Evolutionary conservation across 768 basidiomycete species (phyloP).

Genomic region (Naganishia vaughanmartiniae): DNA sequence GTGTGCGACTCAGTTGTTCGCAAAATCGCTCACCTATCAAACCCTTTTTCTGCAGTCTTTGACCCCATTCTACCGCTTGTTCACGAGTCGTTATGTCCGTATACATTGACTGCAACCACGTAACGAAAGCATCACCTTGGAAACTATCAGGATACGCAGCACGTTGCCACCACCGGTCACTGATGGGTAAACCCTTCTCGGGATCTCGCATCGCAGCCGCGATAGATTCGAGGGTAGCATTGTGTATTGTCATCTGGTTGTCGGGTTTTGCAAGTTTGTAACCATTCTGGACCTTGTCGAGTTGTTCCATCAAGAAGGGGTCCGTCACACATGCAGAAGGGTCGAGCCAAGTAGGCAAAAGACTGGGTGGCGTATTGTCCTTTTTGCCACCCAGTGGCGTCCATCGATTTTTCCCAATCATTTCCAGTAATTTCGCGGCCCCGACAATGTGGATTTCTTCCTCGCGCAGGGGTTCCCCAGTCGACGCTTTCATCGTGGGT

Average conservation of each 20-base stretch:
- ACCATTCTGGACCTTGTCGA: slow-evolving; percentile 68
- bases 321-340: slow-evolving; percentile 78
- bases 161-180: slow-evolving; percentile 79
- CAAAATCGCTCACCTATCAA: slow-evolving; percentile 57
- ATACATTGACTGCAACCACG: slow-evolving; percentile 89
- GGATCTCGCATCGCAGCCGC: slow-evolving; percentile 83
- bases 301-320: slow-evolving; percentile 69
- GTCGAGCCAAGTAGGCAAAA: slow-evolving; percentile 79
- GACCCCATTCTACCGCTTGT: slow-evolving; percentile 76
- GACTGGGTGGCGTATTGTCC: slow-evolving; percentile 61
- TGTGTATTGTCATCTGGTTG: slow-evolving; percentile 32
- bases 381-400: slow-evolving; percentile 62
- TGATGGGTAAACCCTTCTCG: slow-evolving; percentile 72
- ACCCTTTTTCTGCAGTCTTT: slow-evolving; percentile 72
- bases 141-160: slow-evolving; percentile 74
- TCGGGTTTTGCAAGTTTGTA: slow-evolving; percentile 32
- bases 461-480: slow-evolving; percentile 73
- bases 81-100: slow-evolving; percentile 78
- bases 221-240: slow-evolving; percentile 61
- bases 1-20: background rate
- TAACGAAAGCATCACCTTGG: slow-evolving; percentile 82
- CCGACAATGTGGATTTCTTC: slow-evolving; percentile 85
- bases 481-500: slow-evolving; percentile 52
- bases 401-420: slow-evolving; percentile 82
- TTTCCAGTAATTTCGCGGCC: slow-evolving; percentile 84